phyloP scores from a whole-genome alignment of 306 rosid genomes.

The Canavalia gladiata region DNA sequence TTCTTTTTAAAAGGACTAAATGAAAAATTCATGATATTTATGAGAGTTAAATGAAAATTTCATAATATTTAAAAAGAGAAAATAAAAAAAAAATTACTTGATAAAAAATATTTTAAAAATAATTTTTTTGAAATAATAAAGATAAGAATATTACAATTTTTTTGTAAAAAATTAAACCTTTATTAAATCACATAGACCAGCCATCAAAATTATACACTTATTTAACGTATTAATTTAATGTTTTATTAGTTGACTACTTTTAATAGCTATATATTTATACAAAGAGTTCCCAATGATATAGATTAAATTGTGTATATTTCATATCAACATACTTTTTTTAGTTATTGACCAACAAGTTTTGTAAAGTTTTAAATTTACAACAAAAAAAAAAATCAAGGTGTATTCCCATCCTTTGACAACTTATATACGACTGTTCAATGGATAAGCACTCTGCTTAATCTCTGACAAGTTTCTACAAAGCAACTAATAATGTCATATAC shows the following conservation, averaged over 20 bases:
- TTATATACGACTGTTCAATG: not conserved
- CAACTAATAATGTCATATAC: not conserved
- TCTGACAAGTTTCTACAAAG: too few species aligned
- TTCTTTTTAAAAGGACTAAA: too few species aligned
- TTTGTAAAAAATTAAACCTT: too few species aligned
- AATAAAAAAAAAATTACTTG: too few species aligned
- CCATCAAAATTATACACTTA: not conserved
- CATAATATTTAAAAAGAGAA: too few species aligned
- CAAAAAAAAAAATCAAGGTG: not conserved
- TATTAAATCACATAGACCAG: not conserved
- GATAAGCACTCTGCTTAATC: not conserved
- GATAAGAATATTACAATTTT: too few species aligned
- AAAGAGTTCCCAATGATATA: not conserved
- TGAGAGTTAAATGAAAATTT: too few species aligned
- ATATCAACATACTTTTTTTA: not conserved
- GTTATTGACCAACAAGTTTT: slow-evolving; percentile 20
- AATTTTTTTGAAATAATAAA: too few species aligned
- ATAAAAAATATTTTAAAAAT: too few species aligned
- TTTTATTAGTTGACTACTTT: not conserved
- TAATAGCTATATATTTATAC: not conserved
- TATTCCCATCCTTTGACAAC: not conserved
- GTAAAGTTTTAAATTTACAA: not conserved
- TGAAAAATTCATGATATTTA: too few species aligned
- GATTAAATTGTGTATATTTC: not conserved
- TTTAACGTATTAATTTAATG: not conserved